phyloP scores from a whole-genome alignment of 768 basidiomycete species.

The Macrolepiota fuliginosa region DNA sequence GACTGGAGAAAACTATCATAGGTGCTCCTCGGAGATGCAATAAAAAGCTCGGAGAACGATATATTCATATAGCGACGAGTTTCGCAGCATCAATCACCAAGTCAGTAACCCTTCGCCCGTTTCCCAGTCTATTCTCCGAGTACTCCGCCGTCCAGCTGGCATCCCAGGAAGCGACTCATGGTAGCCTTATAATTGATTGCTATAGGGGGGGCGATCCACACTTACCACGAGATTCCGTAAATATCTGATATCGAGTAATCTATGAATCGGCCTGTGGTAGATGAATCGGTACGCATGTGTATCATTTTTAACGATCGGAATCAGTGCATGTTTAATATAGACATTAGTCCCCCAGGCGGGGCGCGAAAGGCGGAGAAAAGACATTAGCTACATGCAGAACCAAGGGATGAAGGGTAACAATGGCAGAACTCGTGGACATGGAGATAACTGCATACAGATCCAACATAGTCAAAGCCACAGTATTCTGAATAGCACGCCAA shows the following conservation, averaged over 20 bases:
- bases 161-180: neutral
- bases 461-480: neutral
- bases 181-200: neutral
- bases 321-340: neutral
- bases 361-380: neutral
- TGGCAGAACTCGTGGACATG: neutral
- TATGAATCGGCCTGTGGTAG: neutral
- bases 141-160: constrained; percentile 2
- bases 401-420: neutral
- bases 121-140: neutral
- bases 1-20: neutral
- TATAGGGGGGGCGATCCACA: neutral
- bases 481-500: neutral
- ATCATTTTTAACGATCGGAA: neutral
- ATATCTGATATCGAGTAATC: neutral
- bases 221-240: neutral
- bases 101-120: neutral
- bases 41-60: constrained; percentile 8
- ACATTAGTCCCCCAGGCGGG: neutral
- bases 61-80: neutral
- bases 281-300: neutral
- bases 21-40: constrained; percentile 9
- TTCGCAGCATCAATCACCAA: constrained; percentile 6
- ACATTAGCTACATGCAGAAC: neutral
- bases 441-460: neutral